Percentiles rank a stretch among this genome's conserved stretches.
These are phyloP conservation scores for Aspergillus sp. DNA, from an alignment of 2,329 filamentous ascomycete species.

Conservation along the genomic window DNA sequence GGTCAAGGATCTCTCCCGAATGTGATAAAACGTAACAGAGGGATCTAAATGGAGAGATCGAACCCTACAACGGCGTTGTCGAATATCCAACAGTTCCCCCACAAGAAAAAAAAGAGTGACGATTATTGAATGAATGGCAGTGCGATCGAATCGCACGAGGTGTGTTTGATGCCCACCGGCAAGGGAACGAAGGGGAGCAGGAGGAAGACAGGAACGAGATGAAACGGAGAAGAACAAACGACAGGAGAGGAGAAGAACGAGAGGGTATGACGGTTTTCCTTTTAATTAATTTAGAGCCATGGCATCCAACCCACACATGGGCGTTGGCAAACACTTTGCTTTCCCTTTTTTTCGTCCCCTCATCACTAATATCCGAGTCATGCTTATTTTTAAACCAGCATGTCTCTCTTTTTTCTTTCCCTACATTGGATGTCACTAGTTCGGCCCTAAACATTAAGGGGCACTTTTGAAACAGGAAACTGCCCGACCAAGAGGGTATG, in stretches of 20 bases:
- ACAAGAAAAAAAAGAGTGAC: slow-evolving; percentile 23
- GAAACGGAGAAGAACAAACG: slow-evolving; percentile 11
- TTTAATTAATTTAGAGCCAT: neutral
- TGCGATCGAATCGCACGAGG: slow-evolving; percentile 31
- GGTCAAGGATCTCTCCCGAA: neutral
- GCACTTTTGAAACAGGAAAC: slow-evolving; percentile 7
- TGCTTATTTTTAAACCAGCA: slow-evolving; percentile 8
- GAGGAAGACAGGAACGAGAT: neutral
- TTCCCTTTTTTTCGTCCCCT: slow-evolving; percentile 1
- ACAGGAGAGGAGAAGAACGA: slow-evolving; percentile 4
- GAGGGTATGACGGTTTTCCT: slow-evolving; percentile 25
- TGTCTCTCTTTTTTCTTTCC: neutral
- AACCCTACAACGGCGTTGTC: neutral
- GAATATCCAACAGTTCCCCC: neutral
- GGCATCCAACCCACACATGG: neutral
- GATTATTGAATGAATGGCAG: slow-evolving; percentile 30
- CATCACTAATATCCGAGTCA: neutral
- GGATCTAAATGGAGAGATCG: neutral
- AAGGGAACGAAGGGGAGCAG: slow-evolving; percentile 9
- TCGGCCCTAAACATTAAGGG: slow-evolving; percentile 8
- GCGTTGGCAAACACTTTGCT: no score
- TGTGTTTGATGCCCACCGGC: slow-evolving; percentile 17
- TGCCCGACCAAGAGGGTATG: neutral
- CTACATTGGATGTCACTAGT: slow-evolving; percentile 8
- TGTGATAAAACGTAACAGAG: slow-evolving; percentile 15